Conservation (phyloP, 495 filamentous ascomycete species). For the Talaromyces trachyspermus region DNA sequence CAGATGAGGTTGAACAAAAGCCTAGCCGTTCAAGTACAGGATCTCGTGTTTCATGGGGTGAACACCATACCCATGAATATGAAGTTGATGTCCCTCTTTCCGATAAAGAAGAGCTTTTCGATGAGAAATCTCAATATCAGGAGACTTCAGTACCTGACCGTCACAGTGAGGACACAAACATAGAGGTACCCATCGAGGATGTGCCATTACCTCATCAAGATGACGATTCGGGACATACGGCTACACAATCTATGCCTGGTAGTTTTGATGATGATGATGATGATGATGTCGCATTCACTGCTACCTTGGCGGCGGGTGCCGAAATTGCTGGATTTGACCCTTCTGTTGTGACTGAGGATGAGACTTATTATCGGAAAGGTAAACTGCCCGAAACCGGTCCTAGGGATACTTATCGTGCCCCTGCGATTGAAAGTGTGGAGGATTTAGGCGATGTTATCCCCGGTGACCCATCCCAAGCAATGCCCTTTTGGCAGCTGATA, state of each 20-base stretch:
- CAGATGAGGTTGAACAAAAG: slow-evolving; percentile 14
- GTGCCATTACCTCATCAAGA: slow-evolving; percentile 11
- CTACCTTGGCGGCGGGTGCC: slow-evolving; percentile 61
- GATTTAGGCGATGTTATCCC: slow-evolving; percentile 2
- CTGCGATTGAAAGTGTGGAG: slow-evolving; percentile 26
- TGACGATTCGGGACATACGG: not conserved
- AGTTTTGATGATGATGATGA: slow-evolving; percentile 49
- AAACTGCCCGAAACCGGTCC: slow-evolving; percentile 58
- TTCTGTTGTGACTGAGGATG: slow-evolving; percentile 60
- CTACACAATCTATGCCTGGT: slow-evolving; percentile 35
- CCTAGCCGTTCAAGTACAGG: slow-evolving; percentile 28
- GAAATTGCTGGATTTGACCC: slow-evolving; percentile 63
- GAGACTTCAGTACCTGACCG: slow-evolving; percentile 6
- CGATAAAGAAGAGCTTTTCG: slow-evolving; percentile 20
- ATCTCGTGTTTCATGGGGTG: slow-evolving; percentile 55
- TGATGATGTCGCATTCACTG: slow-evolving; percentile 61
- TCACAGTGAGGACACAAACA: slow-evolving; percentile 6
- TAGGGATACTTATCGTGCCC: slow-evolving; percentile 31
- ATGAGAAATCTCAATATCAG: slow-evolving; percentile 24
- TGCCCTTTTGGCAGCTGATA: no score
- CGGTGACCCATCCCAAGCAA: no score
- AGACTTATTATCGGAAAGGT: slow-evolving; percentile 51
- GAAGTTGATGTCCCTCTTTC: slow-evolving; percentile 50
- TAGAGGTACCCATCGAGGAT: slow-evolving; percentile 13
- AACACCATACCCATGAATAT: slow-evolving; percentile 53